Evolutionary conservation across 495 filamentous ascomycete genomes (phyloP).

Genomic region (Letharia columbiana): DNA sequence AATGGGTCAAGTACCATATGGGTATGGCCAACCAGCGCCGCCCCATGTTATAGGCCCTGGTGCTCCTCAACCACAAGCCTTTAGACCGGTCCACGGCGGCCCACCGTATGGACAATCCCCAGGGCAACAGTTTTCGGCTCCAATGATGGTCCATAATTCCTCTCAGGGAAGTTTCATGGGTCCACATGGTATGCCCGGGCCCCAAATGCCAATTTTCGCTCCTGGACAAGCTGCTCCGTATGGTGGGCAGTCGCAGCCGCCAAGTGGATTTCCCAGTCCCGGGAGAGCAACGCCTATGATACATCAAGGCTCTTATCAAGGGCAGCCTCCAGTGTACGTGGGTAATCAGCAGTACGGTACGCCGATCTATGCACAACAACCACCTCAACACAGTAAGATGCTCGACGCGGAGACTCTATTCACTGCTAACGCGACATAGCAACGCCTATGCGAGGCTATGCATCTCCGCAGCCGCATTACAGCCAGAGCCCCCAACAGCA

Average conservation of each 20-base stretch:
- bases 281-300: slow-evolving; percentile 70
- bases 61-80: slow-evolving; percentile 41
- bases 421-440: slow-evolving; percentile 38
- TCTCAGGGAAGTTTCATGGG: slow-evolving; percentile 49
- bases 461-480: slow-evolving; percentile 51
- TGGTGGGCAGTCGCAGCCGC: slow-evolving; percentile 51
- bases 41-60: slow-evolving; percentile 60
- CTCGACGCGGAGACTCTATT: slow-evolving; percentile 14
- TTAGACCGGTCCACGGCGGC: slow-evolving; percentile 43
- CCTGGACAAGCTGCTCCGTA: slow-evolving; percentile 58
- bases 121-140: slow-evolving; percentile 54
- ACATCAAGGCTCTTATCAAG: slow-evolving; percentile 69
- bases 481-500: slow-evolving; percentile 56
- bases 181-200: slow-evolving; percentile 49
- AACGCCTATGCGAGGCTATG: slow-evolving; percentile 52
- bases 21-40: slow-evolving; percentile 64
- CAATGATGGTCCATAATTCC: slow-evolving; percentile 75
- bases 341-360: slow-evolving; percentile 59
- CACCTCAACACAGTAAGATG: slow-evolving; percentile 57
- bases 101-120: slow-evolving; percentile 59
- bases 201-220: slow-evolving; percentile 69
- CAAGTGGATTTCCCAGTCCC: slow-evolving; percentile 78
- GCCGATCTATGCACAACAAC: slow-evolving; percentile 57
- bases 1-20: slow-evolving; percentile 60
- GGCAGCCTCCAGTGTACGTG: slow-evolving; percentile 61